Evolutionary conservation across 345 rosid genomes (phyloP).

Genomic region (Melaleuca quinquenervia): DNA sequence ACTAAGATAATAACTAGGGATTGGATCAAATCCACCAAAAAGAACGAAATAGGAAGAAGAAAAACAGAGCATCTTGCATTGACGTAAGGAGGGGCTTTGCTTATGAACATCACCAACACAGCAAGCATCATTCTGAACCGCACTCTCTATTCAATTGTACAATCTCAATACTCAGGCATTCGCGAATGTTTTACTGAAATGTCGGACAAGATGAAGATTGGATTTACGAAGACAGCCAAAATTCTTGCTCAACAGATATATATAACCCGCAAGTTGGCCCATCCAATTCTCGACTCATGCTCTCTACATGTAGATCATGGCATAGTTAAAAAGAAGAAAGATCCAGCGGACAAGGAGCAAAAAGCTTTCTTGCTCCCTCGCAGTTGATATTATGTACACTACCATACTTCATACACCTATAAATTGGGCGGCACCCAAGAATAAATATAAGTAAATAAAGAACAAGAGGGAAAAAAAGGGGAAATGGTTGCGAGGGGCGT

Average conservation of each 20-base stretch:
- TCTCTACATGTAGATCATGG: neutral
- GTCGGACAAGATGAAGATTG: neutral
- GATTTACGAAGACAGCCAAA: neutral
- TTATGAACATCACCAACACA: neutral
- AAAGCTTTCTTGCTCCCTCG: neutral
- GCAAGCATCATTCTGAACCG: neutral
- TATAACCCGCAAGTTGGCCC: neutral
- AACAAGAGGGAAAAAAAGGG: neutral
- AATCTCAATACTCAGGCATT: neutral
- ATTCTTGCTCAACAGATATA: neutral
- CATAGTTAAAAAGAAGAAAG: neutral
- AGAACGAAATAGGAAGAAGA: neutral
- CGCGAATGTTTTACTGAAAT: neutral
- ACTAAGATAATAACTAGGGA: neutral
- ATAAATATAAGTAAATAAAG: constrained; percentile 8
- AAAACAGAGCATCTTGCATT: neutral
- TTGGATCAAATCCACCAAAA: neutral
- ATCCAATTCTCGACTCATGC: neutral
- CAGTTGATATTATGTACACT: constrained; percentile 30
- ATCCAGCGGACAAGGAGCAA: neutral
- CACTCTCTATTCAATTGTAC: neutral
- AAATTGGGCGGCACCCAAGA: constrained; percentile 17
- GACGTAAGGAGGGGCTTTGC: neutral
- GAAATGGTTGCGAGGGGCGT: neutral
- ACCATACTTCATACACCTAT: constrained; percentile 17